Evolutionary conservation across 1,139 yeast species (phyloP).

Genomic region (Debaryomyces nepalensis): DNA sequence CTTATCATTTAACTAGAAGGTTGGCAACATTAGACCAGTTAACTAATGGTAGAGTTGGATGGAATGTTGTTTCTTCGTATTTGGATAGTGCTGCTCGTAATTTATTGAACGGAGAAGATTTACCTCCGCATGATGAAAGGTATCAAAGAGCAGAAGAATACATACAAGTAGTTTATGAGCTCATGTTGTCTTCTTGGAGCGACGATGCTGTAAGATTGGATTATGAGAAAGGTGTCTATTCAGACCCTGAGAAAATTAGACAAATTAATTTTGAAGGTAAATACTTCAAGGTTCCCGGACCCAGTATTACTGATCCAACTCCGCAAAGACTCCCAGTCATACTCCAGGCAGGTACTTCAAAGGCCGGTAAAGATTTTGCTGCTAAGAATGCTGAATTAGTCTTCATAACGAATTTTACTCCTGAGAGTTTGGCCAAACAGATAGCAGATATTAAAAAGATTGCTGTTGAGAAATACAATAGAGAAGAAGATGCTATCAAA

Average conservation of each 20-base stretch:
- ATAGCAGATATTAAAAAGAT: slow-evolving; percentile 32
- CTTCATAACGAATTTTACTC: slow-evolving; percentile 38
- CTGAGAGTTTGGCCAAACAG: slow-evolving; percentile 33
- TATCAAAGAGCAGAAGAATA: slow-evolving; percentile 49
- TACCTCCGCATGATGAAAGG: slow-evolving; percentile 47
- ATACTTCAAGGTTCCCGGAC: slow-evolving; percentile 50
- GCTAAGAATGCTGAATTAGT: slow-evolving; percentile 52
- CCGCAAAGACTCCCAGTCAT: slow-evolving; percentile 51
- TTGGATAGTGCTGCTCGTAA: slow-evolving; percentile 48
- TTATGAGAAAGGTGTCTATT: slow-evolving; percentile 35
- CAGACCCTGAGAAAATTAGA: slow-evolving; percentile 23
- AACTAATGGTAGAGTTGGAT: slow-evolving; percentile 50
- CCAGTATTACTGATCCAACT: slow-evolving; percentile 46
- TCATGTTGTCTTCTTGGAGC: slow-evolving; percentile 49
- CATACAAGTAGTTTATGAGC: slow-evolving; percentile 43
- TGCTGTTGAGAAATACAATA: slow-evolving; percentile 34
- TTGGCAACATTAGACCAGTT: slow-evolving; percentile 48
- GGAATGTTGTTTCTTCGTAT: slow-evolving; percentile 49
- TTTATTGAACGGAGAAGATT: slow-evolving; percentile 35
- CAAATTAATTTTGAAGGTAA: slow-evolving; percentile 39
- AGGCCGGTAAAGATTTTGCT: slow-evolving; percentile 47
- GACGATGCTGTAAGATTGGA: slow-evolving; percentile 48
- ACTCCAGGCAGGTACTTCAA: slow-evolving; percentile 54
- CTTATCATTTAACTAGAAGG: slow-evolving; percentile 49
- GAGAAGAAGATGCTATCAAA: slow-evolving; percentile 41